These are phyloP conservation scores for Blastomyces gilchristii DNA, from an alignment of 2,329 filamentous ascomycete genomes.

Conservation along the genomic window DNA sequence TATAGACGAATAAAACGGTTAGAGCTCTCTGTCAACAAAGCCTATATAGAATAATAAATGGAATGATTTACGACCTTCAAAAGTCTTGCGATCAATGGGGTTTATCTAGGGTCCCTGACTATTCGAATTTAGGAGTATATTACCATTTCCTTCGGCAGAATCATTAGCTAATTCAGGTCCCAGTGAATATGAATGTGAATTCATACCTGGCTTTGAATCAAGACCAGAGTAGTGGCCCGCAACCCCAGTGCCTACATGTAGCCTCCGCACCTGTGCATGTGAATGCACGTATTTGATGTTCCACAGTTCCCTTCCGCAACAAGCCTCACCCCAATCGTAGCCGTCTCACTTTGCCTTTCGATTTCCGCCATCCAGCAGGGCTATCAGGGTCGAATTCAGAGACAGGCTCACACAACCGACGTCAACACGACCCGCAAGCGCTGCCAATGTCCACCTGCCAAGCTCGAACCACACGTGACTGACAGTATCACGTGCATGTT, in stretches of 20 bases:
- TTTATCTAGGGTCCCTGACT: neutral
- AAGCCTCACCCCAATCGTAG: neutral
- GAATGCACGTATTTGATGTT: neutral
- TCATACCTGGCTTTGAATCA: neutral
- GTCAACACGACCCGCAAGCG: neutral
- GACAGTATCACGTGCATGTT: conserved; percentile 15
- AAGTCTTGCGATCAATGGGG: neutral
- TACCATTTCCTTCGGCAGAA: no score
- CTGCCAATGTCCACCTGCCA: no score
- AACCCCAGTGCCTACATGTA: neutral
- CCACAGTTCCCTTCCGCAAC: neutral
- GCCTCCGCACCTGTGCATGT: neutral
- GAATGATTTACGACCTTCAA: conserved; percentile 2
- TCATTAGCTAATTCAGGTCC: neutral
- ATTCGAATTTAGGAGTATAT: neutral
- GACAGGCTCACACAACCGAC: neutral
- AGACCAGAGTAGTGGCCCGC: neutral
- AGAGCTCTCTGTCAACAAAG: neutral
- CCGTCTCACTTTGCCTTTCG: no score
- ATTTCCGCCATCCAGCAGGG: neutral
- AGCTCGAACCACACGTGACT: neutral
- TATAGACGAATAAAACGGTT: conserved; percentile 16
- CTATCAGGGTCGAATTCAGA: neutral
- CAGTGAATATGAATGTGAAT: no score
- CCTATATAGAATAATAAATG: conserved; percentile 10